phyloP scores from a whole-genome alignment of 345 rosid genomes.

The Dipteronia dyeriana region DNA sequence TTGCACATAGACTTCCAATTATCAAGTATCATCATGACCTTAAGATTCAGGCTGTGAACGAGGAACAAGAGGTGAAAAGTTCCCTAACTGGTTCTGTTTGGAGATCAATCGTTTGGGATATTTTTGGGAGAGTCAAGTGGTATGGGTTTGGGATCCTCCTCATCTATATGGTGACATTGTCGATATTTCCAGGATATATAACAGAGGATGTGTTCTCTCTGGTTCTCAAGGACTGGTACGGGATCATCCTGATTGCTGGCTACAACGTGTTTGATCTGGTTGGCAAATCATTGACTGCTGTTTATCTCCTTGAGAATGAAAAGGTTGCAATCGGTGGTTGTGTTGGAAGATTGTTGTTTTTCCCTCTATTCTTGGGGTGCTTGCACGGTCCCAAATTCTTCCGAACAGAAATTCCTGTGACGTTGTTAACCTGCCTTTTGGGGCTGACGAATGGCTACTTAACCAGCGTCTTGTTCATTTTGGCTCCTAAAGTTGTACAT shows the following conservation, averaged over 20 bases:
- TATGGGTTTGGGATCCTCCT: slow-evolving; percentile 70
- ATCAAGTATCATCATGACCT: slow-evolving; percentile 67
- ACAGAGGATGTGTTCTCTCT: slow-evolving; percentile 91
- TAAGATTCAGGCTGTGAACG: slow-evolving; percentile 57
- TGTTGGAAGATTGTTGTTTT: slow-evolving; percentile 76
- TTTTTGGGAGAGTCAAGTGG: slow-evolving; percentile 69
- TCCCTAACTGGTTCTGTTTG: slow-evolving; percentile 52
- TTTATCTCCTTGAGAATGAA: slow-evolving; percentile 56
- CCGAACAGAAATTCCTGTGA: slow-evolving; percentile 82
- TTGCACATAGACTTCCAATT: slow-evolving; percentile 76
- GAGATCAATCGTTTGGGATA: slow-evolving; percentile 64
- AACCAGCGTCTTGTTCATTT: slow-evolving; percentile 84
- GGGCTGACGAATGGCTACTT: slow-evolving; percentile 88
- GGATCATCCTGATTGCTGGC: slow-evolving; percentile 66
- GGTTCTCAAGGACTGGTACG: slow-evolving; percentile 81
- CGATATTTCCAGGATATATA: slow-evolving; percentile 90
- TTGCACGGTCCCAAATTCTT: slow-evolving; percentile 82
- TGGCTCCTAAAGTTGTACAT: slow-evolving; percentile 73
- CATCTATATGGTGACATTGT: slow-evolving; percentile 64
- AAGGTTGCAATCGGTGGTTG: slow-evolving; percentile 69
- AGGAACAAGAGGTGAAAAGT: slow-evolving; percentile 53
- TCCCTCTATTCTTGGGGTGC: slow-evolving; percentile 82
- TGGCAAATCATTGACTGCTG: slow-evolving; percentile 83
- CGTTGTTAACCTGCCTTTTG: slow-evolving; percentile 68
- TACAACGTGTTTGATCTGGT: slow-evolving; percentile 89